Base-by-base conservation (phyloP, 495 filamentous ascomycete species). In the Hypoxylon cercidicola region DNA sequence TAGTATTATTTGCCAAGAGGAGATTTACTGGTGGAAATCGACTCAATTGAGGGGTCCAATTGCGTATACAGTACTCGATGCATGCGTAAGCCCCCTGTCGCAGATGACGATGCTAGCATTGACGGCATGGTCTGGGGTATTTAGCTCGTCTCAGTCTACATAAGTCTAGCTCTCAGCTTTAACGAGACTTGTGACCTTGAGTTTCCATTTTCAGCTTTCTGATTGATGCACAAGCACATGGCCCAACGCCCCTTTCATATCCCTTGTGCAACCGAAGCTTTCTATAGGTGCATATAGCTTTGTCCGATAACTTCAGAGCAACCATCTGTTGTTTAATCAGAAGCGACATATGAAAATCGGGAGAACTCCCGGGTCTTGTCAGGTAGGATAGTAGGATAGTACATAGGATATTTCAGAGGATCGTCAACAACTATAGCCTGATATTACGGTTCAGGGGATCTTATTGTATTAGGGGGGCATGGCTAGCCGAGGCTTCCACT, bases 121-220 rank as follows among this genome's bases (percentile, higher is more conserved):
- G 65, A 68, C 65, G 60, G 60, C 65, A 63, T 56, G 65, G 65
- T 68, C 59, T 56, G 59, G 65, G 65, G 59, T 59, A n/a, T 20
- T 55, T 63, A 52, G 58, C 28, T 10, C 32, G 34, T 41, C 23
- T 52, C 46, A n/a, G n/a, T n/a, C n/a, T n/a, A n/a, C n/a, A n/a
- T n/a, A n/a, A 32, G 54, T 19, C 32, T 37, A 15, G 46, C 23
- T 60, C 34, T 9, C 50, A 55, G 59, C 54, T 68, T 63, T 55
- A 63, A 68, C 65, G 65, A 68, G 19, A 60, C 37, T 37, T 60
- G 65, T 56, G 63, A 68, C 65, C 18, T 60, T 37, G 34, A 43
- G 18, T 57, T 43, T 61, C 46, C 46, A 50, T 51, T 46, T 67
- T 43, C 48, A 35, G 16, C 49, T 12, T 34, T 57, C 15, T 66